phyloP scores from a whole-genome alignment of 495 filamentous ascomycete genomes.

The Hypomontagnella monticulosa region DNA sequence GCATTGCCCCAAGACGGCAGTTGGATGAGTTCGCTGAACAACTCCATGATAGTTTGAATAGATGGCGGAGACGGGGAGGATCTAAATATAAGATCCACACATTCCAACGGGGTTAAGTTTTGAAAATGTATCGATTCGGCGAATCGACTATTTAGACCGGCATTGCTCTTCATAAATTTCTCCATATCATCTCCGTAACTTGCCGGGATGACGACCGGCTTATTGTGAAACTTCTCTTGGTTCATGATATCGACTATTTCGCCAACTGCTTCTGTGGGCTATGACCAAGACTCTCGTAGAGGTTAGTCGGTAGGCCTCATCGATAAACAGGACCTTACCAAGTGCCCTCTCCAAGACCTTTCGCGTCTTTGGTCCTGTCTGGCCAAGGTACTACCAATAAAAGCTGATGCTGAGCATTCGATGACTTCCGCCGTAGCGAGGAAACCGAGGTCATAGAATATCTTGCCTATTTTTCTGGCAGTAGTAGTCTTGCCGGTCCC shows the following conservation, averaged over 20 bases:
- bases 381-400: conserved; percentile 69
- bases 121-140: conserved; percentile 48
- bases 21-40: neutral
- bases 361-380: conserved; percentile 68
- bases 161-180: conserved; percentile 66
- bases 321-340: conserved; percentile 70
- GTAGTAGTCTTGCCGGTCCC: conserved; percentile 79
- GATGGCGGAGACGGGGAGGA: neutral
- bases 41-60: too few species aligned
- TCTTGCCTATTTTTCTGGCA: conserved; percentile 72
- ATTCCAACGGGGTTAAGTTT: neutral
- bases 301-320: conserved; percentile 69
- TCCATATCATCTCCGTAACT: conserved; percentile 77
- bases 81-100: neutral
- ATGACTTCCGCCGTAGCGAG: conserved; percentile 63
- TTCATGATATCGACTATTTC: conserved; percentile 74
- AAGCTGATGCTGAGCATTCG: conserved; percentile 67
- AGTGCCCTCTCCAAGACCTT: conserved; percentile 64
- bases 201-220: conserved; percentile 75
- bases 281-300: conserved; percentile 58
- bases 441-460: conserved; percentile 76
- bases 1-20: conserved; percentile 15
- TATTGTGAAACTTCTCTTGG: conserved; percentile 66
- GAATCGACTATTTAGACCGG: conserved; percentile 66
- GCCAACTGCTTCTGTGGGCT: conserved; percentile 72